Evolutionary conservation across 2,329 filamentous ascomycete species (phyloP).

Genomic region (Penicillium sp.): DNA sequence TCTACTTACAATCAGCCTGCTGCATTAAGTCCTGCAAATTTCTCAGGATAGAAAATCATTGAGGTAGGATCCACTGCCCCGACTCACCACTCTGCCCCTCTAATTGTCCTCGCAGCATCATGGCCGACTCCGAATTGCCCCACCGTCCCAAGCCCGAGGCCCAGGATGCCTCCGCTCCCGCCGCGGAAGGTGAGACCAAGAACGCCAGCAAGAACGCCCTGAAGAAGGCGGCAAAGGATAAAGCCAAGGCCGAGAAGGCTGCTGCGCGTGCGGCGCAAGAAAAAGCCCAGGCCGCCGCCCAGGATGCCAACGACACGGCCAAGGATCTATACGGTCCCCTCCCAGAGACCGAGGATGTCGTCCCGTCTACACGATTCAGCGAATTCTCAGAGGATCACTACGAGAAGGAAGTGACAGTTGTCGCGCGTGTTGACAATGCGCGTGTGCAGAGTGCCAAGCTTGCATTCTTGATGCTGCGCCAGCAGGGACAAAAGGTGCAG

Average conservation of each 20-base stretch:
- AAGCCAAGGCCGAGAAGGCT: conserved; percentile 82
- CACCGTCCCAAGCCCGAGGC: conserved; percentile 40
- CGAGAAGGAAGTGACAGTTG: conserved; percentile 70
- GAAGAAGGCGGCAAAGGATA: conserved; percentile 87
- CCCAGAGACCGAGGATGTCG: conserved; percentile 56
- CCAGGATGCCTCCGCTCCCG: conserved; percentile 23
- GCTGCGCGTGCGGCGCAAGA: conserved; percentile 68
- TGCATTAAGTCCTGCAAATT: conserved; percentile 1
- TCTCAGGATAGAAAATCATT: conserved; percentile 16
- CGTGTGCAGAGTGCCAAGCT: conserved; percentile 88
- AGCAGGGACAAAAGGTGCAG: conserved; percentile 77
- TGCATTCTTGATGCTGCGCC: conserved; percentile 80
- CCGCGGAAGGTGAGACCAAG: conserved; percentile 37
- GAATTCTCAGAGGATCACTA: conserved; percentile 57
- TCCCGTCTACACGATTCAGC: conserved; percentile 59
- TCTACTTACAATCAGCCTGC: conserved; percentile 4
- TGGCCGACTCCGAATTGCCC: conserved; percentile 41
- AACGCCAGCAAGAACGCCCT: conserved; percentile 68
- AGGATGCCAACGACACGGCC: conserved; percentile 56
- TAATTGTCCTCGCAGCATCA: conserved; percentile 19
- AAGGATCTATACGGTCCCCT: conserved; percentile 79
- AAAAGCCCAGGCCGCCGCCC: conserved; percentile 64
- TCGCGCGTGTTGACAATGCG: conserved; percentile 82
- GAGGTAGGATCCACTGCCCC: conserved; percentile 12
- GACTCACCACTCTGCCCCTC: background rate